Base-by-base conservation (phyloP, 805 yeast species). In the Metschnikowia arizonensis region DNA sequence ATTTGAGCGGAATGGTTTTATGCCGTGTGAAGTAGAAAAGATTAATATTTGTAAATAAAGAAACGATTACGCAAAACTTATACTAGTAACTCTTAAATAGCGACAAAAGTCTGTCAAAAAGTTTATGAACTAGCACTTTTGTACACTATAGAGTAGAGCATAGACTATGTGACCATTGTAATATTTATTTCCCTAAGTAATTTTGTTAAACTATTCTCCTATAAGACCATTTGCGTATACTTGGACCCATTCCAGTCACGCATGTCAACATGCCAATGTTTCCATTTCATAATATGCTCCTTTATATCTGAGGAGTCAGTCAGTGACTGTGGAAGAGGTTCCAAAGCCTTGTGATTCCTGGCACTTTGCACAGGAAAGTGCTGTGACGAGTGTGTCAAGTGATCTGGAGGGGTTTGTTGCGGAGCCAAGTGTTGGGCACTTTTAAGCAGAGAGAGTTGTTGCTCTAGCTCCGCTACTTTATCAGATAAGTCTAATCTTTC, bases 261-360 rank as follows among this genome's bases (percentile, higher is more conserved):
- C 95, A 90, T 86, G 58, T 90, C 96, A 2, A 88, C 76, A 58
- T 84, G 88, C 89, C 90, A 90, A 40, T 79, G 81, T 52, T 81
- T 82, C 95, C 95, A 90, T 52, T 79, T 80, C 59, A 74, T 70
- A 52, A 90, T 64, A 36, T 76, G 72, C 44, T 80, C 82, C 50
- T 76, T 70, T 51, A 79, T 73, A 54, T 79, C 81, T 10, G 75
- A 74, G 5, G 79, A 76, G 15, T 49, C 45, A 10, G 39, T 28
- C 11, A 52, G 45, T 9, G 40, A 30, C 23, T 39, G 42, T 9
- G 18, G 14, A 11, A 21, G 34, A 3, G 42, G 17, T 12, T 45
- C 44, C 50, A 49, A 34, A 58, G 65, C 29, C 57, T 60, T 9
- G 65, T 56, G 11, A 9, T 6, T 33, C 41, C 2, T 62, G 51